Evolutionary conservation across 169 alveolate genomes (phyloP).

Genomic region (Plasmodium sp.): DNA sequence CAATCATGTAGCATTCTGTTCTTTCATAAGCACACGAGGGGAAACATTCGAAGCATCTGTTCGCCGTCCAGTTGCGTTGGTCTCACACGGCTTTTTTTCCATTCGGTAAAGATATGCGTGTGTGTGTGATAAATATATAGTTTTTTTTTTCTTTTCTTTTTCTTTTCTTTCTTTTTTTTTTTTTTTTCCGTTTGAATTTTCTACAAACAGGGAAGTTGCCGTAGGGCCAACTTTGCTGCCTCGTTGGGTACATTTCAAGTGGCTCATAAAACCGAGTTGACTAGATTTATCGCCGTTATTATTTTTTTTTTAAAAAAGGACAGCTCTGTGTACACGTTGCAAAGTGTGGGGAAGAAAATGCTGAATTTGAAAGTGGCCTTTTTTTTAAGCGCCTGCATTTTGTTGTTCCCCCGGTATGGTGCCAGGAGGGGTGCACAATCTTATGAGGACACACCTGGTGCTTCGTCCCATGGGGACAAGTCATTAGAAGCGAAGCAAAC

Average conservation of each 20-base stretch:
- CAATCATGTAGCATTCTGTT: not conserved
- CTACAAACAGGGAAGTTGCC: not conserved
- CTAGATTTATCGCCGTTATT: not conserved
- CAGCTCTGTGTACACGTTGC: not conserved
- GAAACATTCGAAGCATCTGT: not conserved
- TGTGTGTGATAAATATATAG: not conserved
- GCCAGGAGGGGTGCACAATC: not conserved
- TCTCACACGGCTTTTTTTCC: not conserved
- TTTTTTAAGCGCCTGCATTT: conserved; percentile 13
- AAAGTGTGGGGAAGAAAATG: not conserved
- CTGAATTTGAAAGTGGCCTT: not conserved
- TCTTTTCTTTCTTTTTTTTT: not conserved
- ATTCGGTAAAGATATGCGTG: not conserved
- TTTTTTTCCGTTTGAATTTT: not conserved
- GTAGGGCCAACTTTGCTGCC: not conserved
- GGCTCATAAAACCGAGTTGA: not conserved
- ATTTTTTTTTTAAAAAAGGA: not conserved
- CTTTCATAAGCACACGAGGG: not conserved
- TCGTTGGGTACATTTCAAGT: not conserved
- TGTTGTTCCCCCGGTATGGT: not conserved
- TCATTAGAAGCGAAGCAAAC: not conserved
- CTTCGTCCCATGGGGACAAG: not conserved
- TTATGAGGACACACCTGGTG: not conserved
- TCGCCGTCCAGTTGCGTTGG: not conserved
- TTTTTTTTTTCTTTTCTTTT: no score